Percentiles rank a stretch among this genome's conserved stretches.
phyloP scores from a whole-genome alignment of 148 eudicot species.

The Nyssa sinensis region DNA sequence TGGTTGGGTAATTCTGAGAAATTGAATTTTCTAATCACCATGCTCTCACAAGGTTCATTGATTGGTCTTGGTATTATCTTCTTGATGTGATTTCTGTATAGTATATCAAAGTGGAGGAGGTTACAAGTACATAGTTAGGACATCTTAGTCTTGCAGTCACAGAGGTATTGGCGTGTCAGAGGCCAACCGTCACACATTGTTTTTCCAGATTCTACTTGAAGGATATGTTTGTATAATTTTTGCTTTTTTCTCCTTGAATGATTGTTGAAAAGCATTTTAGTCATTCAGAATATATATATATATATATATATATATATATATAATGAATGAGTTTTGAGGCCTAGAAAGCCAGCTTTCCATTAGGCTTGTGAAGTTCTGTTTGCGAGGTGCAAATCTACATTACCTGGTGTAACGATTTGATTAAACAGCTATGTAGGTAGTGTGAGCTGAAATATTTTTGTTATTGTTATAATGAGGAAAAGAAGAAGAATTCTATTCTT shows the following conservation, averaged over 20 bases:
- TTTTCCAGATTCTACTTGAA: not conserved
- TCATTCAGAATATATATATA: too few species aligned
- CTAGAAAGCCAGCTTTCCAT: too few species aligned
- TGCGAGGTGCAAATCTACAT: too few species aligned
- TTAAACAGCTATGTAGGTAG: too few species aligned
- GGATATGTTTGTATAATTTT: not conserved
- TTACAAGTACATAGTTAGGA: not conserved
- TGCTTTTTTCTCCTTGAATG: not conserved
- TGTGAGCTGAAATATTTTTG: too few species aligned
- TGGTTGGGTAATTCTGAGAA: conserved; percentile 12
- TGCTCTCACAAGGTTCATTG: not conserved
- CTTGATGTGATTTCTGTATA: not conserved
- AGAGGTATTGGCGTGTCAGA: not conserved
- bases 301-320: too few species aligned
- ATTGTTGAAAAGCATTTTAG: too few species aligned
- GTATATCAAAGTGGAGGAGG: not conserved
- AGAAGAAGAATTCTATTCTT: too few species aligned
- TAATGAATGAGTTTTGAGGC: too few species aligned
- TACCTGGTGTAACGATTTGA: too few species aligned
- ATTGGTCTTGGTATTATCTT: not conserved
- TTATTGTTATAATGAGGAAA: too few species aligned
- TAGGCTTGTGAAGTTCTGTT: too few species aligned
- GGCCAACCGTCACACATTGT: not conserved
- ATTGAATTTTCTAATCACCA: not conserved
- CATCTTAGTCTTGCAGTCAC: not conserved